phyloP scores from a whole-genome alignment of 2,329 filamentous ascomycete species.

The Orbilia blumenaviensis region DNA sequence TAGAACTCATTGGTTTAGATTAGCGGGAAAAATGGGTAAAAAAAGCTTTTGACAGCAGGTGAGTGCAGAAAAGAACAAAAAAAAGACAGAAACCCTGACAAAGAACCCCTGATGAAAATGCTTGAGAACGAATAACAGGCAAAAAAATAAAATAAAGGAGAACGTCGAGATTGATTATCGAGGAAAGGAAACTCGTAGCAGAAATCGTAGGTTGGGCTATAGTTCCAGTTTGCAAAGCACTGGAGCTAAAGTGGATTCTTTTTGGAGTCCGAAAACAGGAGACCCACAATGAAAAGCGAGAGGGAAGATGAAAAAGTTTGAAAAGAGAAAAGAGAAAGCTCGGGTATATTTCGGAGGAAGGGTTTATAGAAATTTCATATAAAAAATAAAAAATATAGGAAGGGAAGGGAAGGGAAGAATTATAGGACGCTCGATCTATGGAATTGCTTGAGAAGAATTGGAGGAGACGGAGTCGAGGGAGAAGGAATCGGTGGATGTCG shows the following conservation, averaged over 20 bases:
- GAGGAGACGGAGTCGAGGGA: not conserved
- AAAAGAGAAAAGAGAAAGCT: not conserved
- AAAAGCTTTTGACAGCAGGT: conserved; percentile 13
- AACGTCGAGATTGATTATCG: not conserved
- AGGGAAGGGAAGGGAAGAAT: not conserved
- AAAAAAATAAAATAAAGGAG: not conserved
- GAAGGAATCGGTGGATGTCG: not conserved
- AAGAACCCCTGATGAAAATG: conserved; percentile 22
- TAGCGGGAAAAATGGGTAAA: conserved; percentile 1
- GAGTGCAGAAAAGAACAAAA: conserved; percentile 3
- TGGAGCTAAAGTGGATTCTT: conserved; percentile 6
- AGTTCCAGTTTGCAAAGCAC: conserved; percentile 1
- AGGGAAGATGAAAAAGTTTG: not conserved
- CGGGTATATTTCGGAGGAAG: conserved; percentile 12
- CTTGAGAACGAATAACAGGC: not conserved
- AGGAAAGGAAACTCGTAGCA: conserved; percentile 21
- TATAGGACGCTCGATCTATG: conserved; percentile 30
- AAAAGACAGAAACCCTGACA: not conserved
- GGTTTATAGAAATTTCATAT: not conserved
- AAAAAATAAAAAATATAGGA: not conserved
- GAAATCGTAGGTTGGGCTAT: not conserved
- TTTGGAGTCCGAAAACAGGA: not conserved
- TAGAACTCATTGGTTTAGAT: conserved; percentile 48
- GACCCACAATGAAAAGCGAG: not conserved
- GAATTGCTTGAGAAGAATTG: not conserved